phyloP scores from a whole-genome alignment of 352 stramenopile genomes.

The Globisporangium nunn region DNA sequence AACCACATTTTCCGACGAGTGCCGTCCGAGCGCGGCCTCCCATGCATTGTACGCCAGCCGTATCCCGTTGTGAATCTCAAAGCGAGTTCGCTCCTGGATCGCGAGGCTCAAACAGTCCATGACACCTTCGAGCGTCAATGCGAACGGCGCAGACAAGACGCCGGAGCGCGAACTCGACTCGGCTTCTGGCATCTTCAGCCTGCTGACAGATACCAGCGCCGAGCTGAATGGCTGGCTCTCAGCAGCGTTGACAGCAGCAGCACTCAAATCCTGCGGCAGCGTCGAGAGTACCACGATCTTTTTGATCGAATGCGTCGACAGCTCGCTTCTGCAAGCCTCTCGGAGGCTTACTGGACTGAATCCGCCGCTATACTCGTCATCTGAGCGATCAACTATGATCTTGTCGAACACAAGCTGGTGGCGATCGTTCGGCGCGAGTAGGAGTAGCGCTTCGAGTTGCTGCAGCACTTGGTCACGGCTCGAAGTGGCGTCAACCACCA shows the following conservation, averaged over 20 bases:
- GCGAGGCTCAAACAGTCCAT: constrained; percentile 12
- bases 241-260: not conserved
- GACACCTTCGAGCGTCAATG: constrained; percentile 6
- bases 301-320: constrained; percentile 7
- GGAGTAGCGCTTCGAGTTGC: constrained; percentile 12
- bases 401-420: constrained; percentile 19
- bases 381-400: constrained; percentile 6
- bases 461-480: constrained; percentile 13
- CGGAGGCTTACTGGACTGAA: constrained; percentile 2
- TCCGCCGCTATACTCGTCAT: not conserved
- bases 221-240: not conserved
- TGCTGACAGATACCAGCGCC: constrained; percentile 5
- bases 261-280: constrained; percentile 9
- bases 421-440: constrained; percentile 1
- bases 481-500: constrained; percentile 13
- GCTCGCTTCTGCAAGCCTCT: not conserved
- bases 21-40: not conserved
- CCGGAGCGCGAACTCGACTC: constrained; percentile 2
- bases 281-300: constrained; percentile 23
- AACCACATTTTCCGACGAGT: not conserved
- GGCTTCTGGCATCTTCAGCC: constrained; percentile 14
- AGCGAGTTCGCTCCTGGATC: constrained; percentile 10
- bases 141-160: constrained; percentile 6
- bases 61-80: constrained; percentile 7
- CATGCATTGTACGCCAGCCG: constrained; percentile 1